phyloP scores from a whole-genome alignment of 2,329 filamentous ascomycete genomes.

The Trichophyton mentagrophytes region DNA sequence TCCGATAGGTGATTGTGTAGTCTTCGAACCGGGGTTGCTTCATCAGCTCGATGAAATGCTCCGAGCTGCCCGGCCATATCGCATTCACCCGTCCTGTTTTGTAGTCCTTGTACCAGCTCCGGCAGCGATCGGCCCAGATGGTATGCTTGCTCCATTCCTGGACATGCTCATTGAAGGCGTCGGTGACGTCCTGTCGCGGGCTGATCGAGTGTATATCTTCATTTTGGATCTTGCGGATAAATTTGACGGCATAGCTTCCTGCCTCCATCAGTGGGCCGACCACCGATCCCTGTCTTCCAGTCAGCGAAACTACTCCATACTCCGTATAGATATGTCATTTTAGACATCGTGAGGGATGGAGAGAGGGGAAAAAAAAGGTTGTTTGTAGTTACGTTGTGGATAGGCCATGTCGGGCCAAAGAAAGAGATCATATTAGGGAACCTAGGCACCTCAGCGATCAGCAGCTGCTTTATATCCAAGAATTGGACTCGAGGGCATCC shows the following conservation, averaged over 20 bases:
- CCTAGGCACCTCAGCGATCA: constrained; percentile 7
- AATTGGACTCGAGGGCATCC: too few species aligned
- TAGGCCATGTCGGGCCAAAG: constrained; percentile 27
- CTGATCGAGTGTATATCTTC: constrained; percentile 23
- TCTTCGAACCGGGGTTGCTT: constrained; percentile 33
- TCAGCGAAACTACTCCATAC: constrained; percentile 13
- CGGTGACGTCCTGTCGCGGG: constrained; percentile 20
- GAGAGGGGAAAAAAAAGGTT: neutral
- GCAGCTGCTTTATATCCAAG: neutral
- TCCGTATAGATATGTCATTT: too few species aligned
- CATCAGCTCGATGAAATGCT: constrained; percentile 38
- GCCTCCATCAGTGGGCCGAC: constrained; percentile 15
- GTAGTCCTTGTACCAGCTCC: constrained; percentile 22
- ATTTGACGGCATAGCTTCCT: constrained; percentile 21
- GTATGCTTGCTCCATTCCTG: constrained; percentile 24
- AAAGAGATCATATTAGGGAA: constrained; percentile 27
- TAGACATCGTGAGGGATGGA: too few species aligned
- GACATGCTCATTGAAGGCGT: constrained; percentile 25
- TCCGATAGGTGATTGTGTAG: constrained; percentile 26
- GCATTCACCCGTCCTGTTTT: constrained; percentile 35
- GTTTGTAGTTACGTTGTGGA: constrained; percentile 30
- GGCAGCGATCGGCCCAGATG: constrained; percentile 20
- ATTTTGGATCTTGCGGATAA: constrained; percentile 22
- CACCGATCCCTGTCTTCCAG: constrained; percentile 18
- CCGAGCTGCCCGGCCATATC: constrained; percentile 39